Conservation (phyloP, 140 eudicot genomes). For the Erigeron philadelphicus region DNA sequence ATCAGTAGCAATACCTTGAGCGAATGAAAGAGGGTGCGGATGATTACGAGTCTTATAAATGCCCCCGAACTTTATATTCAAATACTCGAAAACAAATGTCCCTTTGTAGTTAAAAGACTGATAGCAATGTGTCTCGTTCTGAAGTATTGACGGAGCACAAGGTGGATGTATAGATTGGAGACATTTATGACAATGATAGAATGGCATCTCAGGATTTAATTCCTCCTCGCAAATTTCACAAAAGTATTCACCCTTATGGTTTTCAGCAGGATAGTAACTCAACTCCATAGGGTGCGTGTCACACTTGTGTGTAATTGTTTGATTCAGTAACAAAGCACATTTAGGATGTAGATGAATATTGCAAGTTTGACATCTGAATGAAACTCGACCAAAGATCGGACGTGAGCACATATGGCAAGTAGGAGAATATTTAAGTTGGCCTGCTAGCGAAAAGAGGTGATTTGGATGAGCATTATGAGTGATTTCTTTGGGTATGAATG, state of each 20-base stretch:
- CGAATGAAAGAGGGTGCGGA: background rate
- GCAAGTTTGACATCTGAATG: background rate
- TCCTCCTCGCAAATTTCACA: background rate
- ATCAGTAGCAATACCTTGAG: background rate
- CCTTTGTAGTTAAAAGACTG: rapidly evolving
- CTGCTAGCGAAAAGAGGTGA: background rate
- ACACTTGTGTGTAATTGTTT: background rate
- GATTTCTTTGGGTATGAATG: conserved; percentile 17
- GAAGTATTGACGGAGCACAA: background rate
- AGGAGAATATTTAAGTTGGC: rapidly evolving
- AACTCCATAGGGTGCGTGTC: background rate
- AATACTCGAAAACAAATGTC: background rate
- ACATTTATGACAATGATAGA: background rate
- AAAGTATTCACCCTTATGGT: background rate
- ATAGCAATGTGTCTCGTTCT: background rate
- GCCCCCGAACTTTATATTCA: conserved; percentile 9
- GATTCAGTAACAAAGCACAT: background rate
- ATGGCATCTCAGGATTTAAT: background rate
- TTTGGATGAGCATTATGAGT: conserved; percentile 14
- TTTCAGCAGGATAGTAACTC: background rate
- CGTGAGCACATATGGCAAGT: background rate
- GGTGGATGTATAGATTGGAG: background rate
- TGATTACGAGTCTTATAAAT: background rate
- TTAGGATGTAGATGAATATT: background rate
- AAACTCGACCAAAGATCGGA: background rate